These are phyloP conservation scores for Diatrype stigma DNA, from an alignment of 2,329 filamentous ascomycete species.

Conservation along the genomic window DNA sequence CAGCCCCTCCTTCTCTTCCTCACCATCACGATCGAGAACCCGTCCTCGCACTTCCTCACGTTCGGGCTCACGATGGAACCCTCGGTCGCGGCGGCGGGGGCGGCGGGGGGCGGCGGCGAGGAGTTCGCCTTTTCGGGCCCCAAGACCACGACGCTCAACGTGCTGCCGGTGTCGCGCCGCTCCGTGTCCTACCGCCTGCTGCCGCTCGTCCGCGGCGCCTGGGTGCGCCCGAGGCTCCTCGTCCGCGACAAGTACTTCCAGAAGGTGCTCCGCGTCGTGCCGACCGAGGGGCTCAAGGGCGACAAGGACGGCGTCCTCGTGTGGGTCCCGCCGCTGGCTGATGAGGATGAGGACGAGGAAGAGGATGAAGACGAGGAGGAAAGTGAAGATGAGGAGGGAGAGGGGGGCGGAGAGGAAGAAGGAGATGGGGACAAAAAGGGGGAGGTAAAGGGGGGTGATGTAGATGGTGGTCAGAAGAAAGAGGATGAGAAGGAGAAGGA, in stretches of 20 bases:
- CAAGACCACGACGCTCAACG: slow-evolving; percentile 73
- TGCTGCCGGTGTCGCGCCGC: slow-evolving; percentile 77
- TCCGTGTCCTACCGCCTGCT: slow-evolving; percentile 71
- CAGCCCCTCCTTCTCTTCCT: slow-evolving; percentile 38
- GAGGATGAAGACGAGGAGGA: slow-evolving; percentile 7
- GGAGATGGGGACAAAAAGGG: too few species aligned
- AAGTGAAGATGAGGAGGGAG: background rate
- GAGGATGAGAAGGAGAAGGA: too few species aligned
- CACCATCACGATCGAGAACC: slow-evolving; percentile 77
- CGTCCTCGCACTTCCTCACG: slow-evolving; percentile 88
- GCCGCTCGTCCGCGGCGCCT: slow-evolving; percentile 60
- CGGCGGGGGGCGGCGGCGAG: slow-evolving; percentile 49
- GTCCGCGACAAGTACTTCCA: slow-evolving; percentile 92
- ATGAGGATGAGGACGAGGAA: slow-evolving; percentile 22
- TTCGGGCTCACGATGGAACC: slow-evolving; percentile 92
- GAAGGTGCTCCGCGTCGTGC: slow-evolving; percentile 77
- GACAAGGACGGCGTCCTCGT: slow-evolving; percentile 61
- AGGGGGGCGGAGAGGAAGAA: background rate
- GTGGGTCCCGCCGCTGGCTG: slow-evolving; percentile 51
- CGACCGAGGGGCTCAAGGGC: slow-evolving; percentile 67
- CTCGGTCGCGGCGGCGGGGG: background rate
- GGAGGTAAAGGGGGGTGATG: too few species aligned
- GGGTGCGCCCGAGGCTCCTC: slow-evolving; percentile 68
- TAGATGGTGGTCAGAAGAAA: too few species aligned
- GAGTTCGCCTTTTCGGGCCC: slow-evolving; percentile 89